A percentile compares a stretch with the other conserved stretches of the same genome.
These are phyloP conservation scores for Amanita pallidorosea DNA, from an alignment of 768 basidiomycete species.

Conservation along the genomic window DNA sequence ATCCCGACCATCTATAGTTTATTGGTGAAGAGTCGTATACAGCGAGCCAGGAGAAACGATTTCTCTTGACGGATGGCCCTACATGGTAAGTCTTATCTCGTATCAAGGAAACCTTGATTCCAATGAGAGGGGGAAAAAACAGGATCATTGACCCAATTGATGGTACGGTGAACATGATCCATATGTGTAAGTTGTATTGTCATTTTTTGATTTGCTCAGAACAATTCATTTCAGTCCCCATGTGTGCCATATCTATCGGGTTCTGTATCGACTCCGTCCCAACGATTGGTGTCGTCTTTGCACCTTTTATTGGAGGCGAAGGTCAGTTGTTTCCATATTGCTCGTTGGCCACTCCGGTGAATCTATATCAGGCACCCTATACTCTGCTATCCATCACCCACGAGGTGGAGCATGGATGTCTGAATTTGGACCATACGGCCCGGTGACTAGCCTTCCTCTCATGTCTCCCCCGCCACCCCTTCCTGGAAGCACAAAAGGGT, in stretches of 20 bases:
- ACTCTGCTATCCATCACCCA: slow-evolving; percentile 15
- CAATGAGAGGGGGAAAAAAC: neutral
- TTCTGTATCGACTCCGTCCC: slow-evolving; percentile 14
- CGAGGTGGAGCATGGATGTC: slow-evolving; percentile 16
- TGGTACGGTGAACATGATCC: slow-evolving; percentile 16
- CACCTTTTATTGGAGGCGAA: slow-evolving; percentile 15
- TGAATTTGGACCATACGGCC: slow-evolving; percentile 12
- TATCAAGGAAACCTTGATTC: neutral
- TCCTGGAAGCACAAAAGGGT: slow-evolving; percentile 16
- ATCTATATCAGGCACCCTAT: slow-evolving; percentile 11
- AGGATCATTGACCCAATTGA: slow-evolving; percentile 17
- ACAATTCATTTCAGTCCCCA: slow-evolving; percentile 10
- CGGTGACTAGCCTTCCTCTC: slow-evolving; percentile 12
- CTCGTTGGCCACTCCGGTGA: neutral
- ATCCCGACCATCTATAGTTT: slow-evolving; percentile 8
- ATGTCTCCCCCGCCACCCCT: slow-evolving; percentile 13
- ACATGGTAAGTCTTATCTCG: slow-evolving; percentile 9
- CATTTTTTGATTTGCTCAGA: neutral
- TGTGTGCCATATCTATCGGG: slow-evolving; percentile 15
- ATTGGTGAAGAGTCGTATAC: slow-evolving; percentile 17
- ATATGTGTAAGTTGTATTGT: slow-evolving; percentile 12
- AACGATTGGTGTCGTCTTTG: slow-evolving; percentile 14
- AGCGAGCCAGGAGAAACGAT: slow-evolving; percentile 15
- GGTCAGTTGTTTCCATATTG: slow-evolving; percentile 5
- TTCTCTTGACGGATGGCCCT: slow-evolving; percentile 13